phyloP scores from a whole-genome alignment of 2,329 filamentous ascomycete species.

The Aspergillus sp. region DNA sequence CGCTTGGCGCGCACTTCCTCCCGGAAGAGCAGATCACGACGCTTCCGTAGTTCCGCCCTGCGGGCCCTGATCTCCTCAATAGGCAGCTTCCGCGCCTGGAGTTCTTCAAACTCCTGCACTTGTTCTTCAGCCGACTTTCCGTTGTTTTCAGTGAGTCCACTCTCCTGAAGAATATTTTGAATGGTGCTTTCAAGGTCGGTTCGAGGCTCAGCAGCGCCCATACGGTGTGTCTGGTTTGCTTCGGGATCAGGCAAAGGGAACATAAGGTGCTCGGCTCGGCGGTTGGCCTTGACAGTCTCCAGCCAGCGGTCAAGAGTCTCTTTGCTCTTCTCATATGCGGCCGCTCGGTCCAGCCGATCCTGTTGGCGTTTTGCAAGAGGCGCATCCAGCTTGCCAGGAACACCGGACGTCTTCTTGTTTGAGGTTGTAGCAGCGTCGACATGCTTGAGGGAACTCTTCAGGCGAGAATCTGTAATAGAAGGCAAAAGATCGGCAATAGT shows the following conservation, averaged over 20 bases:
- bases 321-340: constrained; percentile 87
- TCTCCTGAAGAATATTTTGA: constrained; percentile 84
- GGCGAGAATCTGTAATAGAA: constrained; percentile 69
- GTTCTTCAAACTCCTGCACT: constrained; percentile 68
- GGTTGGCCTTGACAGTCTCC: constrained; percentile 92
- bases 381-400: constrained; percentile 72
- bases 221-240: constrained; percentile 57
- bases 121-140: constrained; percentile 64
- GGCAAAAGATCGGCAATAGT: constrained; percentile 74
- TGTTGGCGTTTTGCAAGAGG: constrained; percentile 85
- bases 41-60: constrained; percentile 72
- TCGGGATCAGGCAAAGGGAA: constrained; percentile 81
- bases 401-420: constrained; percentile 54
- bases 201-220: constrained; percentile 62
- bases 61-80: constrained; percentile 72
- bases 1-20: constrained; percentile 87
- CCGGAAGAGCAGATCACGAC: constrained; percentile 81
- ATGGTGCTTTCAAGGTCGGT: constrained; percentile 87
- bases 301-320: constrained; percentile 89
- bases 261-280: constrained; percentile 82
- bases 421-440: constrained; percentile 49
- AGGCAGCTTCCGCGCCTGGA: constrained; percentile 71
- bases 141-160: constrained; percentile 66
- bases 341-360: constrained; percentile 76
- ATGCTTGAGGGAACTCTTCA: constrained; percentile 78